Conservation (phyloP, 2,329 filamentous ascomycete genomes). For the Ophiostoma himal-ulmi region DNA sequence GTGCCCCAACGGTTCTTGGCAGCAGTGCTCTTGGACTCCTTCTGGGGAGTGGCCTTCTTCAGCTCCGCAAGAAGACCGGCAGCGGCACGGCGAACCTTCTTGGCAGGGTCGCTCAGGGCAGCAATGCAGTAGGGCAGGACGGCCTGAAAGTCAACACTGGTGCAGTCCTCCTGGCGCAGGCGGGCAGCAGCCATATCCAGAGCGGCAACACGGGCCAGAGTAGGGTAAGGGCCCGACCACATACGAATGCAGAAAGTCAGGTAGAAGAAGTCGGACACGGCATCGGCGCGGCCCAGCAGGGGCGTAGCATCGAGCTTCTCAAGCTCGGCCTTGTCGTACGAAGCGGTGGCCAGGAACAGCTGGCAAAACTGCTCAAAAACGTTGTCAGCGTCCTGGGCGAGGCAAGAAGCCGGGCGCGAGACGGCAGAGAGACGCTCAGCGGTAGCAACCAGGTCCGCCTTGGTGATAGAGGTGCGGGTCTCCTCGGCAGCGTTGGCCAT, state of each 20-base stretch:
- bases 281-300: slow-evolving; percentile 49
- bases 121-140: slow-evolving; percentile 75
- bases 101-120: slow-evolving; percentile 68
- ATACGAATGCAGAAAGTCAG: slow-evolving; percentile 70
- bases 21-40: slow-evolving; percentile 20
- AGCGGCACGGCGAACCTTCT: slow-evolving; percentile 69
- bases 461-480: slow-evolving; percentile 22
- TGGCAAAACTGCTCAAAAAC: slow-evolving; percentile 55
- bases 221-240: slow-evolving; percentile 67
- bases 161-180: slow-evolving; percentile 47
- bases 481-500: slow-evolving; percentile 39
- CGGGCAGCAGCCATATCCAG: slow-evolving; percentile 57
- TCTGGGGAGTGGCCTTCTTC: slow-evolving; percentile 41
- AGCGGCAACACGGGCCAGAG: slow-evolving; percentile 62
- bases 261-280: slow-evolving; percentile 58
- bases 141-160: slow-evolving; percentile 63
- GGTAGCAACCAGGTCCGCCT: slow-evolving; percentile 36
- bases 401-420: slow-evolving; percentile 40
- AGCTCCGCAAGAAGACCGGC: slow-evolving; percentile 59
- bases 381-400: slow-evolving; percentile 45
- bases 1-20: slow-evolving; percentile 48
- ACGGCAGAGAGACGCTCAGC: slow-evolving; percentile 37
- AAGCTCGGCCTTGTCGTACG: slow-evolving; percentile 41
- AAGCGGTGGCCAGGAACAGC: slow-evolving; percentile 49
- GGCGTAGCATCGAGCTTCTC: slow-evolving; percentile 50